Percentiles rank a stretch among this genome's conserved stretches.
These are phyloP conservation scores for Exophiala lecanii-corni DNA, from an alignment of 2,329 filamentous ascomycete genomes.

Conservation along the genomic window DNA sequence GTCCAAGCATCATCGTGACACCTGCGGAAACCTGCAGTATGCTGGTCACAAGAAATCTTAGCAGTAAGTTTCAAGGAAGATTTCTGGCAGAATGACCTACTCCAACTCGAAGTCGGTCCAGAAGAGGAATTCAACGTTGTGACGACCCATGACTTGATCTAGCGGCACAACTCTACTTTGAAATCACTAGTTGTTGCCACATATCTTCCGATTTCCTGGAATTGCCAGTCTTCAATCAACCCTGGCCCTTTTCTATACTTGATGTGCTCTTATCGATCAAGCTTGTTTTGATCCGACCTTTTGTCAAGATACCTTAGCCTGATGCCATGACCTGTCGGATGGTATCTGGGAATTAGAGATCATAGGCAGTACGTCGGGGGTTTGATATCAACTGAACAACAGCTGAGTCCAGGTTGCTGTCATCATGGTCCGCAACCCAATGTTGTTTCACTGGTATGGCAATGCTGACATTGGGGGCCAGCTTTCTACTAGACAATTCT, in stretches of 20 bases:
- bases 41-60: constrained; percentile 24
- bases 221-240: background rate
- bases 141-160: constrained; percentile 11
- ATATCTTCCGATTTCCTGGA: background rate
- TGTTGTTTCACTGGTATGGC: background rate
- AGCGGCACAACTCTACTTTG: no score
- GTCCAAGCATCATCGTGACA: constrained; percentile 21
- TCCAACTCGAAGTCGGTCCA: no score
- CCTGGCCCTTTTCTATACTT: background rate
- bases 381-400: background rate
- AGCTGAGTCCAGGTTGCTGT: background rate
- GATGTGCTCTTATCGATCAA: background rate
- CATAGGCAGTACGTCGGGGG: no score
- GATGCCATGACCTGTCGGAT: background rate
- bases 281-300: background rate
- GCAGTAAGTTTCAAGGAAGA: constrained; percentile 20
- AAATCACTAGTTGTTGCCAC: background rate
- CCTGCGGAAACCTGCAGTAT: constrained; percentile 19
- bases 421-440: constrained; percentile 15
- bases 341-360: no score
- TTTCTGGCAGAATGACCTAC: constrained; percentile 14
- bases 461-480: constrained; percentile 11
- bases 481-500: constrained; percentile 21
- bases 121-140: background rate
- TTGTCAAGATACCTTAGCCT: background rate